phyloP scores from a whole-genome alignment of 805 yeast species.

The Scheffersomyces amazonensis region DNA sequence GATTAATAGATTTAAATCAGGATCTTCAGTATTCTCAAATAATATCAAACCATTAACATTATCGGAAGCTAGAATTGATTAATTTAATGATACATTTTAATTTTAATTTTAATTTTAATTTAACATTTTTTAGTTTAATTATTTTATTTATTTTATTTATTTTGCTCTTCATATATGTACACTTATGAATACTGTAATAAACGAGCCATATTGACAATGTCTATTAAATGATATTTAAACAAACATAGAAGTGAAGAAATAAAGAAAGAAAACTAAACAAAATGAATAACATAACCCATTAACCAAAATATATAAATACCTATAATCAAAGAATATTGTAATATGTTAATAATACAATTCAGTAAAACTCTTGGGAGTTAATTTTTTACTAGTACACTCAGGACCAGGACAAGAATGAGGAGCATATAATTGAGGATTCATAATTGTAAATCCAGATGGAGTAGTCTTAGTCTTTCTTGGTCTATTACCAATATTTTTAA shows the following conservation, averaged over 20 bases:
- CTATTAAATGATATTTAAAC: no score
- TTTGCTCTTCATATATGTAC: not conserved
- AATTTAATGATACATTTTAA: conserved; percentile 1
- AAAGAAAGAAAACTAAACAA: not conserved
- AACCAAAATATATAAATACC: not conserved
- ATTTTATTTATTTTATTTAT: not conserved
- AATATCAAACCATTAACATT: conserved; percentile 51
- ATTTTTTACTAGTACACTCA: conserved; percentile 41
- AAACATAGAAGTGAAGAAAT: no score
- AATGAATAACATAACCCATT: not conserved
- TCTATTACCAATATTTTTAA: conserved; percentile 56
- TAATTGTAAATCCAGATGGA: conserved; percentile 17
- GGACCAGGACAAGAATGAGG: conserved; percentile 58
- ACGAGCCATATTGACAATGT: no score
- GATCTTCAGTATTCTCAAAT: conserved; percentile 51
- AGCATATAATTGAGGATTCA: conserved; percentile 42
- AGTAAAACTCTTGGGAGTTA: conserved; percentile 48
- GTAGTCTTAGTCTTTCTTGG: conserved; percentile 21
- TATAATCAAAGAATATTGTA: no score
- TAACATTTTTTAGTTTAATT: not conserved
- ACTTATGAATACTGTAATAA: no score
- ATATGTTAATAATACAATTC: conserved; percentile 42
- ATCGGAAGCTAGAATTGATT: conserved; percentile 47
- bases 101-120: not conserved
- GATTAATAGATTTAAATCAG: conserved; percentile 52